Conservation (phyloP, 768 basidiomycete genomes). For the Boletus pseudo-olivaceus region DNA sequence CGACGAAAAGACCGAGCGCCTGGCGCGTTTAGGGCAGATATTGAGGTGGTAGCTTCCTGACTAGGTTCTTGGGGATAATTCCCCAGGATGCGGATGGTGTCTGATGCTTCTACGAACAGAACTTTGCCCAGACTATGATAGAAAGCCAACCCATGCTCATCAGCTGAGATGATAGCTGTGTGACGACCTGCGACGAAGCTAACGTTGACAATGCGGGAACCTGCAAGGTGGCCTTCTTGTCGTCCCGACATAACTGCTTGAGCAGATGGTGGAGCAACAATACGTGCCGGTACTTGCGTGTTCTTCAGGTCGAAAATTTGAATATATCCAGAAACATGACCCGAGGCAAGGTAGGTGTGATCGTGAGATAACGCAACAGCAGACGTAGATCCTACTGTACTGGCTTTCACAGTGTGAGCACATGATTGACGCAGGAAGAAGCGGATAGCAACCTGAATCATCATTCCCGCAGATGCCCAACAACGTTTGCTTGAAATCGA, state of each 20-base stretch:
- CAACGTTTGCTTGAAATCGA: conserved; percentile 87
- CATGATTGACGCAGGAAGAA: conserved; percentile 9
- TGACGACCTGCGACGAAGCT: conserved; percentile 89
- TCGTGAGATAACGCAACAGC: conserved; percentile 90
- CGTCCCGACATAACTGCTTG: conserved; percentile 68
- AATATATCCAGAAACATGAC: conserved; percentile 81
- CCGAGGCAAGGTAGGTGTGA: conserved; percentile 88
- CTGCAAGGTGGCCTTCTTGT: conserved; percentile 81
- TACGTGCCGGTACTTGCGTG: conserved; percentile 63
- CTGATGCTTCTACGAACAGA: conserved; percentile 90
- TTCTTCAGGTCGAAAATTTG: conserved; percentile 80
- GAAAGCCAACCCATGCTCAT: conserved; percentile 89
- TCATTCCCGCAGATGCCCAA: conserved; percentile 77
- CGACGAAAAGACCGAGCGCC: conserved; percentile 36
- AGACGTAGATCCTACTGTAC: conserved; percentile 71
- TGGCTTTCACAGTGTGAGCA: conserved; percentile 42
- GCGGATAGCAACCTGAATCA: conserved; percentile 46
- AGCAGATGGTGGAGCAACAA: conserved; percentile 66
- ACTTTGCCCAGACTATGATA: conserved; percentile 94
- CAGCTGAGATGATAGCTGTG: conserved; percentile 88
- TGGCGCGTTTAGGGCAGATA: conserved; percentile 18
- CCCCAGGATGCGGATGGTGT: conserved; percentile 90
- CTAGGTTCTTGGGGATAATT: conserved; percentile 65
- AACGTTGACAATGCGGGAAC: conserved; percentile 75
- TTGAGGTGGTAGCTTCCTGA: neutral